Evolutionary conservation across 441 rosid genomes (phyloP), one percentile per base, ranked within the genome.

Genomic region (Gossypium trilobum): DNA sequence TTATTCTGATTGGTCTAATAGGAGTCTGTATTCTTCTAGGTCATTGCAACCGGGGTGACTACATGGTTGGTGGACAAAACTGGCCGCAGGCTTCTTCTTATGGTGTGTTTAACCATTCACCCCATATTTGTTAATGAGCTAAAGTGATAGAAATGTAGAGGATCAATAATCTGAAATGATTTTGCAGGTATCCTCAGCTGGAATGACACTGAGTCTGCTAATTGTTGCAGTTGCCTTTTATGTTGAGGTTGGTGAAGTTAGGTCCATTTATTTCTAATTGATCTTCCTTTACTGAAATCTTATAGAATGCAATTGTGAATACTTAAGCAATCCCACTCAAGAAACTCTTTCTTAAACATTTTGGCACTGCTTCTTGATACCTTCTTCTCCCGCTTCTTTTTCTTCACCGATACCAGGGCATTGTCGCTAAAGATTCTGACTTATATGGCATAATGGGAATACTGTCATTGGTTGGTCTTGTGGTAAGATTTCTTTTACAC

Each of bases 51-150:
- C 22, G 86, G 78, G 58, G 72, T 85, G 29, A 78, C 84, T 46
- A 85, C 86, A 29, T 85, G 79, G 82, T 75, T 85, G 82, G 72
- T 80, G 62, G 86, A 85, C 68, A 81, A 65, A 79, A 77, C 84
- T 67, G 86, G 86, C 33, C 84, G 88, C 55, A 81, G 88, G 75
- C 69, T 83, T 67, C 85, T 85, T 72, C 88, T 85, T 72, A 75
- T 81, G 56, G 88, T 85, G 48, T 19, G 88, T 76, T 77, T 55
- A 55, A 44, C 58, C 50, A 58, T 33, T 71, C 0, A 63, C 3
- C 20, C 22, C 52, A n/a, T 59, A 13, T 64, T 25, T 62, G 23
- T 7, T 20, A 10, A n/a, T 29, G 48, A 55, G 48, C 57, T 62
- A 17, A 20, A 68, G 51, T 59, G 2, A 61, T 58, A 48, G 51